A percentile compares a stretch with the other conserved stretches of the same genome.
Evolutionary conservation across 2,329 filamentous ascomycete genomes (phyloP).

Genomic region (Aureobasidium vineae): DNA sequence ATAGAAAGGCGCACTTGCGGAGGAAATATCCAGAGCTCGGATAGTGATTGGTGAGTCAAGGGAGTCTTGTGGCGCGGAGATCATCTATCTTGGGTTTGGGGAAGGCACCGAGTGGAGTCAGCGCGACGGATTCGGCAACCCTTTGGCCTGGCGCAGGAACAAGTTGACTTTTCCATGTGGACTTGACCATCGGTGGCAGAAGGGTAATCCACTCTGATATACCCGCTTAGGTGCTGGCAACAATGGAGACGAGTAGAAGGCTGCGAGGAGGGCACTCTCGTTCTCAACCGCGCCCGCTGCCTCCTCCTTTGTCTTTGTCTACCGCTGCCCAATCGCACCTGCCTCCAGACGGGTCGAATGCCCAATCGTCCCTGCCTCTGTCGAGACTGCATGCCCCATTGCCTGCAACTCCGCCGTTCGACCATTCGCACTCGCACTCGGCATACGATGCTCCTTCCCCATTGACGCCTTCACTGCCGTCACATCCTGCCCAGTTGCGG

Average conservation of each 20-base stretch:
- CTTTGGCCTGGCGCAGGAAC: neutral
- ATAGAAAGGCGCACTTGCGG: neutral
- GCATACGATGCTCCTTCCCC: conserved; percentile 7
- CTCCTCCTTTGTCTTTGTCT: conserved; percentile 5
- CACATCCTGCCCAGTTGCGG: conserved; percentile 4
- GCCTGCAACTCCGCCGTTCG: neutral
- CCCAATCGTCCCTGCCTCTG: neutral
- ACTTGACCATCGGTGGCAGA: neutral
- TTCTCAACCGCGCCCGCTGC: conserved; percentile 1
- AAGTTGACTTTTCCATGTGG: conserved; percentile 16
- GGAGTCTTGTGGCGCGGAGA: neutral
- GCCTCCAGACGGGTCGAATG: neutral
- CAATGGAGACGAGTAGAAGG: conserved; percentile 17
- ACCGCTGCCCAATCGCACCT: neutral
- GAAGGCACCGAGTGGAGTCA: conserved; percentile 10
- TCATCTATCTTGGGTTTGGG: conserved; percentile 10
- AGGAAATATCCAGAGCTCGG: neutral
- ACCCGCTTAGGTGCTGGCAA: neutral
- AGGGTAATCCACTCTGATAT: conserved; percentile 14
- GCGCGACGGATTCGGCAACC: neutral
- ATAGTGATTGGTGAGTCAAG: neutral
- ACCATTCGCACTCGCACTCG: neutral
- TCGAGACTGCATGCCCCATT: neutral
- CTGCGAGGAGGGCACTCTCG: neutral
- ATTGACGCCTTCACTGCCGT: neutral